A percentile compares a stretch with the other conserved stretches of the same genome.
phyloP scores from a whole-genome alignment of 352 stramenopile genomes.

The Phytophthora brassicae region DNA sequence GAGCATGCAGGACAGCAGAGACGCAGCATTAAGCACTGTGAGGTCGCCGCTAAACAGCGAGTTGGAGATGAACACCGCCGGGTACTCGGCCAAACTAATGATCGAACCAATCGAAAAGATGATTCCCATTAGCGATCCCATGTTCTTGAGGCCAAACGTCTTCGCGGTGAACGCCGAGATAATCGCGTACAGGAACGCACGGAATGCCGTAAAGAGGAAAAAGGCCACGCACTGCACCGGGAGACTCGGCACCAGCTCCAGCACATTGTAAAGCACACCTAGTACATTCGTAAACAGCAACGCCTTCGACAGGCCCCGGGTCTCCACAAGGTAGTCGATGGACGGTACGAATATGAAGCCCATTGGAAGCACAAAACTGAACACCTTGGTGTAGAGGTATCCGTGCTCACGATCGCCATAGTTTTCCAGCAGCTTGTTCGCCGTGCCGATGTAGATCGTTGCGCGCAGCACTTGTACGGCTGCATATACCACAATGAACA shows the following conservation, averaged over 20 bases:
- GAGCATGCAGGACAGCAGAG: conserved; percentile 50
- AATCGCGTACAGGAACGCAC: conserved; percentile 85
- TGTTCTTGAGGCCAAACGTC: conserved; percentile 84
- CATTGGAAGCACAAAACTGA: conserved; percentile 82
- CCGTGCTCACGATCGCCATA: conserved; percentile 68
- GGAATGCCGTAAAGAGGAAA: conserved; percentile 82
- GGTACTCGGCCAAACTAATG: conserved; percentile 78
- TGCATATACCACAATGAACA: conserved; percentile 72
- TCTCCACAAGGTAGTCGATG: conserved; percentile 85
- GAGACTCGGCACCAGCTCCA: conserved; percentile 69
- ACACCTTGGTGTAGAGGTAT: conserved; percentile 85
- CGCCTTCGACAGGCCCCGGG: conserved; percentile 61
- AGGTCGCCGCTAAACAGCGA: conserved; percentile 58
- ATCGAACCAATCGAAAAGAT: conserved; percentile 80
- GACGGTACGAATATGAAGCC: conserved; percentile 84
- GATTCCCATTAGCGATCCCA: conserved; percentile 81
- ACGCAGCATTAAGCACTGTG: conserved; percentile 50
- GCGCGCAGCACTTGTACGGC: conserved; percentile 75
- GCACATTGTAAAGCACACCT: conserved; percentile 70
- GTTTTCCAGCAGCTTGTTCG: conserved; percentile 84
- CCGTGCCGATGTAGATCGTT: conserved; percentile 85
- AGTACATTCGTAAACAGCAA: conserved; percentile 74
- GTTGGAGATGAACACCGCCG: conserved; percentile 75
- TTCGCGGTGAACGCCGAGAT: conserved; percentile 88
- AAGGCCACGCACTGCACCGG: conserved; percentile 71